Evolutionary conservation across 345 rosid genomes (phyloP), one percentile per base, ranked within the genome.

Genomic region (Salix udensis): DNA sequence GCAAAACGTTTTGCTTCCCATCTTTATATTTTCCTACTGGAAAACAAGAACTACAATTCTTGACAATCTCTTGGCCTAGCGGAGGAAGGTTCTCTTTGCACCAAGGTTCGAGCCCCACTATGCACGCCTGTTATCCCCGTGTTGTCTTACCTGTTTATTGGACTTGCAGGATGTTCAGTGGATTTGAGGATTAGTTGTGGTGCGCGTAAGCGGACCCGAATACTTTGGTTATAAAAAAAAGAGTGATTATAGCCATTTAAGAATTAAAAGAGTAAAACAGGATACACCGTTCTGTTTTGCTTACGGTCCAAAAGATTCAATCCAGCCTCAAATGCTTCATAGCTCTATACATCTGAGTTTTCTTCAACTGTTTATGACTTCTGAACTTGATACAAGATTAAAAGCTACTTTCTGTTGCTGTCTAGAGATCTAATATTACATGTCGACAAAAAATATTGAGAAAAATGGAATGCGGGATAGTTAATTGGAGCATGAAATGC

Each of bases 381-480:
- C 62, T 21, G 69, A 60, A 42, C 62, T 69, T n/a, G 69, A 21
- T 21, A 21, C 10, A 55, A 8, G 61, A n/a, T n/a, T 7, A 21
- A 7, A n/a, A 8, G 61, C 1, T n/a, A 21, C 61, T 55, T n/a
- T 8, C 13, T 8, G 61, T n/a, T 21, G 12, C 0, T 55, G 26
- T 8, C 61, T 8, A 55, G 61, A 55, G 9, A 55, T 4, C 24
- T n/a, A 55, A 55, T 21, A 55, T 9, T 2, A 55, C 26, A 46
- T 46, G 61, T 37, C 36, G 53, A 44, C 13, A 26, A 53, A 24
- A 6, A 34, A 6, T 30, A 23, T 65, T 75, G 19, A 36, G 26
- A 68, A 26, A 67, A 78, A 66, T 48, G 21, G 46, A 40, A 80
- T 44, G 75, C 37, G 18, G 39, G 4, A 21, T 52, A 3, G 8